These are phyloP conservation scores for Suillus subalutaceus DNA, from an alignment of 768 basidiomycete species.

Conservation along the genomic window DNA sequence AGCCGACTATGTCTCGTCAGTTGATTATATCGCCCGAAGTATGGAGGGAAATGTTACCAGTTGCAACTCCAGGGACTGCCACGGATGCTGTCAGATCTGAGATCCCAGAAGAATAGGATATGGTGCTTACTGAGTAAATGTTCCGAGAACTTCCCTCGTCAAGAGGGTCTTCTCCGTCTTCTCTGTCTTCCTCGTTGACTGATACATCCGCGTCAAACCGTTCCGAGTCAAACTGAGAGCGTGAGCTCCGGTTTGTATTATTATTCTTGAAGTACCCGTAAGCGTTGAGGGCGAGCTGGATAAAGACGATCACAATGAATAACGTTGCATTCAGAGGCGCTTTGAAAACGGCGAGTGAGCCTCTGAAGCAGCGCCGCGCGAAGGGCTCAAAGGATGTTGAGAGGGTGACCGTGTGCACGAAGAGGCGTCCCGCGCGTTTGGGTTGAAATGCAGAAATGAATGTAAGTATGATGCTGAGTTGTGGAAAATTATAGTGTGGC, in stretches of 20 bases:
- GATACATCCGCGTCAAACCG: not conserved
- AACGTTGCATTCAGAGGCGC: not conserved
- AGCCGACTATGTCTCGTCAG: not conserved
- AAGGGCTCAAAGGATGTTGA: not conserved
- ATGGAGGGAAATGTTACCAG: not conserved
- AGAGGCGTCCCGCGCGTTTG: conserved; percentile 2
- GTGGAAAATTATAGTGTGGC: not conserved
- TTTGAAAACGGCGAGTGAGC: not conserved
- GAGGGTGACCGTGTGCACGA: not conserved
- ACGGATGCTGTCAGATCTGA: not conserved
- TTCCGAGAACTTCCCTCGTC: not conserved
- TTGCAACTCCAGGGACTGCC: not conserved
- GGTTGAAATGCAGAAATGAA: conserved; percentile 1
- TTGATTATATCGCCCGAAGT: not conserved
- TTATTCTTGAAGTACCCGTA: not conserved
- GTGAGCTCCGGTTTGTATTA: too few species aligned
- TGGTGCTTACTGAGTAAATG: not conserved
- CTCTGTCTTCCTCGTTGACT: not conserved
- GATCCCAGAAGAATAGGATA: not conserved
- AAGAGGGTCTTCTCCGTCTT: not conserved
- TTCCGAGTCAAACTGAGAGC: not conserved
- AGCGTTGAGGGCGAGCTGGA: conserved; percentile 1
- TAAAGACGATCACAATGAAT: not conserved
- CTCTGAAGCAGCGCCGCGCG: not conserved
- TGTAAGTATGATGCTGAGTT: not conserved